Percentiles rank a stretch among this genome's conserved stretches.
Evolutionary conservation across 495 filamentous ascomycete genomes (phyloP).

Genomic region (Margaritispora aquatica): DNA sequence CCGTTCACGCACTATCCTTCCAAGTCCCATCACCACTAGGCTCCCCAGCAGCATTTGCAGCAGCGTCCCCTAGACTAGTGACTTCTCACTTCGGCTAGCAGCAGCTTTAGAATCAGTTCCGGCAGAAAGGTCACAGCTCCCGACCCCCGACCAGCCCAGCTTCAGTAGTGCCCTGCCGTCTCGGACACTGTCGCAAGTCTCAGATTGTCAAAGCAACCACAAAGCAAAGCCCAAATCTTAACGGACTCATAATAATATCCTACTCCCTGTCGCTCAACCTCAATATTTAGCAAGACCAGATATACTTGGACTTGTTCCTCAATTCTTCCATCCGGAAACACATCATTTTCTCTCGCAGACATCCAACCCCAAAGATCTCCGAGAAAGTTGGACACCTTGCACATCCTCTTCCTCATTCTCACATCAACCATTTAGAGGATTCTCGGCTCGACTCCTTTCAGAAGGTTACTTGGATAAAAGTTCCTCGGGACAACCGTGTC

Average conservation of each 20-base stretch:
- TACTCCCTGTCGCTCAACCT: not conserved
- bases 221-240: conserved; percentile 14
- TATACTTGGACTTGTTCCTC: not conserved
- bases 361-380: no score
- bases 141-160: conserved; percentile 10
- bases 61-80: no score
- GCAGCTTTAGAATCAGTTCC: conserved; percentile 3
- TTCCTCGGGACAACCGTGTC: conserved; percentile 1
- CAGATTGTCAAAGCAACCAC: conserved; percentile 19
- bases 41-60: not conserved
- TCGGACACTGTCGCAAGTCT: conserved; percentile 14
- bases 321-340: not conserved
- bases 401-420: no score
- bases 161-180: not conserved
- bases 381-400: no score
- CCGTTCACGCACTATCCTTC: conserved; percentile 21
- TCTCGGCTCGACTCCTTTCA: not conserved
- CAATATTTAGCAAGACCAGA: no score
- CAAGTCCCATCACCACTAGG: not conserved
- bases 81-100: conserved; percentile 15
- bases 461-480: not conserved
- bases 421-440: no score
- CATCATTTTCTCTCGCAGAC: no score
- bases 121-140: conserved; percentile 18
- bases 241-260: conserved; percentile 7